phyloP scores from a whole-genome alignment of 441 rosid genomes.

The Corymbia citriodora region DNA sequence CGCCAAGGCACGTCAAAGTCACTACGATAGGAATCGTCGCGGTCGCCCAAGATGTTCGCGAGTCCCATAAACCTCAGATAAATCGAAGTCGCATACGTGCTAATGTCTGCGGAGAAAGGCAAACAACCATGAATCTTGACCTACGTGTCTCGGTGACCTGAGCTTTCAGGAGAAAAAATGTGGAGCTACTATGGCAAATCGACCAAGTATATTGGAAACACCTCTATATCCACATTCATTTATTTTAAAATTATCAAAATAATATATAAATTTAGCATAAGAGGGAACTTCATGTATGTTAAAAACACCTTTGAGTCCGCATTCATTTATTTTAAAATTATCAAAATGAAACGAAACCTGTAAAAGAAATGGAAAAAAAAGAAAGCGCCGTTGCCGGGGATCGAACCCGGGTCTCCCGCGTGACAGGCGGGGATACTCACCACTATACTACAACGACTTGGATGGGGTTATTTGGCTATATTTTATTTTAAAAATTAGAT shows the following conservation, averaged over 20 bases:
- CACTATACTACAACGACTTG: background rate
- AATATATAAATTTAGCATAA: no score
- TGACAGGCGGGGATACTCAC: slow-evolving; percentile 7
- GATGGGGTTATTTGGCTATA: no score
- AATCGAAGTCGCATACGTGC: background rate
- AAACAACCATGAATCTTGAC: background rate
- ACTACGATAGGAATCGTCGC: background rate
- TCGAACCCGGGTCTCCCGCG: slow-evolving; percentile 8
- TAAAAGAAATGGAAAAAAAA: background rate
- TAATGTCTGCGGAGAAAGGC: background rate
- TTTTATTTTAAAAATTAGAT: no score
- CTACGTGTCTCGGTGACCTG: accelerated
- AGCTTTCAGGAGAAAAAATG: background rate
- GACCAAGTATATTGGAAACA: background rate
- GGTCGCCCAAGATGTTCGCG: background rate
- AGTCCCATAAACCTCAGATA: background rate
- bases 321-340: no score
- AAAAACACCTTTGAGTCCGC: background rate
- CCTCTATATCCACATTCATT: background rate
- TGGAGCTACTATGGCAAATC: background rate
- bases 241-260: no score
- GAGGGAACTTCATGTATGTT: background rate
- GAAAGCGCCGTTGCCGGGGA: background rate
- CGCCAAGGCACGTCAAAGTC: background rate
- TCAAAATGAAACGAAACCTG: background rate